Base-by-base conservation (phyloP, 352 stramenopile genomes). In the Globisporangium acanthophoron region DNA sequence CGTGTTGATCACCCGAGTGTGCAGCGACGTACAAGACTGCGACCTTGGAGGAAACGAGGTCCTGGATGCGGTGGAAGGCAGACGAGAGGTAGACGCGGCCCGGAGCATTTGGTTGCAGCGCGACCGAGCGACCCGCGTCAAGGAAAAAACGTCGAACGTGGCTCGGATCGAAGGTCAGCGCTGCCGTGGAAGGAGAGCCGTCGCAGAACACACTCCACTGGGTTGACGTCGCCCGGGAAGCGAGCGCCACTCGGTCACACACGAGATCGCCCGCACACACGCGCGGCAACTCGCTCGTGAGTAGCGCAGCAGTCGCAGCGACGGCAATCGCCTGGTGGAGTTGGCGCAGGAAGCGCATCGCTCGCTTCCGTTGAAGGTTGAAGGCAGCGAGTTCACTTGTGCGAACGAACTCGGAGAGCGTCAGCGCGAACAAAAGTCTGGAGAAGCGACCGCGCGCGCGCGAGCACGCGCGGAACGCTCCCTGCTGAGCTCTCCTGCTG, bases 121-220 rank as follows among this genome's bases (percentile, higher is more conserved):
- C 40, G n/a, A 78, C 59, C 16, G 33, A 58, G 24, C 40, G 16
- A 45, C 18, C 61, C 37, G 35, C 62, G 46, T 70, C 61, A 13
- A 80, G 61, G 47, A 62, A 70, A 51, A 67, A 76, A 39, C 66
- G 62, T 5, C 56, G 48, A 16, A 80, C 71, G 37, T 61, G 48
- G 15, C 50, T 54, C n/a, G 71, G 69, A 60, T 76, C 62, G 29
- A 80, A 77, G n/a, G 53, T 64, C 5, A 67, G 67, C 18, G 51
- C 43, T 47, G 43, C 59, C 6, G 35, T 52, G 39, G 54, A 61
- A 27, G 61, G 49, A 29, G 55, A 12, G 20, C 51, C 54, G 35
- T 62, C 58, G 31, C 71, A 80, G 44, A 53, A 46, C 29, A 80
- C 54, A 37, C 48, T 66, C 71, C 71, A 80, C 45, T 72, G 66